Conservation (phyloP, 257 asterid species). For the Solanum chiquidenum region DNA sequence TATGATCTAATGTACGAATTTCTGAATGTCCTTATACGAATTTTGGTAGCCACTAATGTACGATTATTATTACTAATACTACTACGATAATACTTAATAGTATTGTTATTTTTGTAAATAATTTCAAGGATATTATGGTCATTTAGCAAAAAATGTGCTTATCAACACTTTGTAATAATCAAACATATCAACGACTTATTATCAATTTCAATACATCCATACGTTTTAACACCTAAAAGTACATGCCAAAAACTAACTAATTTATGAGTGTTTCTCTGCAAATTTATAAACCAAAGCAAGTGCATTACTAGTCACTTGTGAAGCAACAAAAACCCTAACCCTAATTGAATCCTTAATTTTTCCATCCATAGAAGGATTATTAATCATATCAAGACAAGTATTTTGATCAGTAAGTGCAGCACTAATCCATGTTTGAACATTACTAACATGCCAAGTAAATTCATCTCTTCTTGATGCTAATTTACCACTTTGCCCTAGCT, state of each 20-base stretch:
- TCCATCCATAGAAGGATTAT: constrained; percentile 41
- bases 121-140: background rate
- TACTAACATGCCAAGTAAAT: constrained; percentile 49
- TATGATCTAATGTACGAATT: background rate
- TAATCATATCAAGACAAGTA: constrained; percentile 52
- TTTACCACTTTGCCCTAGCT: constrained; percentile 23
- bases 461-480: constrained; percentile 14
- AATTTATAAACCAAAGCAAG: constrained; percentile 60
- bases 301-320: constrained; percentile 59
- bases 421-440: constrained; percentile 73
- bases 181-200: background rate
- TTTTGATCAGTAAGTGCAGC: constrained; percentile 60
- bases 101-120: background rate
- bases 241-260: background rate
- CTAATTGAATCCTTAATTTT: constrained; percentile 38
- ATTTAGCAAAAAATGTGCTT: background rate
- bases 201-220: background rate
- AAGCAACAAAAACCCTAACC: constrained; percentile 43
- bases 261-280: constrained; percentile 28
- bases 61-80: background rate
- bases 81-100: too few species aligned
- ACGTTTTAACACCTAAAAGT: background rate
- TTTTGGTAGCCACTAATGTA: background rate
- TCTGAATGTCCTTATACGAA: background rate
- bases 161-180: background rate